These are phyloP conservation scores for Mucor lusitanicus DNA, from an alignment of 371 early-diverging fungal species.

Conservation along the genomic window DNA sequence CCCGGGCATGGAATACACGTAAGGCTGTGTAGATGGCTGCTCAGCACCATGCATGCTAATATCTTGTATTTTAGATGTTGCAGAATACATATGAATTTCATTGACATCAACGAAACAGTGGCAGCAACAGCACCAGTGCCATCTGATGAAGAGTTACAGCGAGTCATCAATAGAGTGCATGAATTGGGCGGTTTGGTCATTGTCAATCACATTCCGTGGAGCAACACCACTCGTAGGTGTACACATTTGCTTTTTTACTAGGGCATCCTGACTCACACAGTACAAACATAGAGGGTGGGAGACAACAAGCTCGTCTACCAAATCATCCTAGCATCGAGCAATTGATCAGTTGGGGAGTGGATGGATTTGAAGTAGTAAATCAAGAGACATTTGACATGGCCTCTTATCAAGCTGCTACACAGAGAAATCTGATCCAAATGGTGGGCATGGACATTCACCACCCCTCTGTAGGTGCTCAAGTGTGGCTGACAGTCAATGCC, in stretches of 20 bases:
- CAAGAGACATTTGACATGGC: slow-evolving; percentile 61
- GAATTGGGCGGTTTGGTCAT: slow-evolving; percentile 74
- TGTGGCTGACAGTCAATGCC: slow-evolving; percentile 69
- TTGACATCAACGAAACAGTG: slow-evolving; percentile 72
- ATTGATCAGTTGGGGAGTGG: slow-evolving; percentile 70
- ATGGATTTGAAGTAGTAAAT: slow-evolving; percentile 74
- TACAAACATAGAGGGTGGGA: slow-evolving; percentile 57
- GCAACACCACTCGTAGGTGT: slow-evolving; percentile 61
- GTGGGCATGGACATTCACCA: slow-evolving; percentile 74
- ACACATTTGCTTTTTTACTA: not conserved
- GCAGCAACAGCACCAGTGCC: slow-evolving; percentile 60
- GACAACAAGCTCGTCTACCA: slow-evolving; percentile 61
- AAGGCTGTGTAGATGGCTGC: not conserved
- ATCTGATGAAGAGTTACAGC: slow-evolving; percentile 63
- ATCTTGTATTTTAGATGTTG: slow-evolving; percentile 49
- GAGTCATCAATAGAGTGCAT: slow-evolving; percentile 64
- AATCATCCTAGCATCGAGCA: slow-evolving; percentile 66
- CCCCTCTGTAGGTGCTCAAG: slow-evolving; percentile 58
- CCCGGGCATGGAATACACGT: slow-evolving; percentile 74
- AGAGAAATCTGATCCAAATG: slow-evolving; percentile 53
- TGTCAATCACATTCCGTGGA: slow-evolving; percentile 85
- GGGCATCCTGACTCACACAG: no score
- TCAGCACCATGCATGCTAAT: no score
- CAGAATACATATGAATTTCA: slow-evolving; percentile 78
- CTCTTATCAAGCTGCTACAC: slow-evolving; percentile 55